Percentiles rank a stretch among this genome's conserved stretches.
Conservation (phyloP, 345 rosid genomes). For the Eucalyptus curtisii region DNA sequence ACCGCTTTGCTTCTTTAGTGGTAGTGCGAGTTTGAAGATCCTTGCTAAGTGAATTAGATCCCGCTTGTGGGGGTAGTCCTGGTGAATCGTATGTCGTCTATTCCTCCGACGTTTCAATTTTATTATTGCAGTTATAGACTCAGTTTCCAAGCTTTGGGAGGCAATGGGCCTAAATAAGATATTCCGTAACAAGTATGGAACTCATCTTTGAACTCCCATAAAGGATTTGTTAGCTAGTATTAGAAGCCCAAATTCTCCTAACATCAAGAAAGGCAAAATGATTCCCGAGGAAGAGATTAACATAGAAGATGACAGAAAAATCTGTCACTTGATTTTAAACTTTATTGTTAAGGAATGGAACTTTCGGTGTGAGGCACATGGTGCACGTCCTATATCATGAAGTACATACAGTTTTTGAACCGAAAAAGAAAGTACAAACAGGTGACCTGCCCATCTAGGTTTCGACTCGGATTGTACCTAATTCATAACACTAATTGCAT, state of each 20-base stretch:
- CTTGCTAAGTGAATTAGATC: not conserved
- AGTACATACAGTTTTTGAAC: not conserved
- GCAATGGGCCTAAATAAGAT: not conserved
- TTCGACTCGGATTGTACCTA: not conserved
- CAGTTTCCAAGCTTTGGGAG: not conserved
- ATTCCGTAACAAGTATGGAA: not conserved
- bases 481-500: not conserved
- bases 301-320: not conserved
- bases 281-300: not conserved
- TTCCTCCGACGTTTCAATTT: not conserved
- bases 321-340: not conserved
- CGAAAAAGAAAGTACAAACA: not conserved
- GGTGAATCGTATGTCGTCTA: not conserved
- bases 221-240: not conserved
- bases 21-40: not conserved
- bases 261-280: not conserved
- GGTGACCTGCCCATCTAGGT: not conserved
- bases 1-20: not conserved
- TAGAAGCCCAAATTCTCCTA: not conserved
- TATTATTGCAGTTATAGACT: not conserved
- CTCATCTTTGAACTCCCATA: not conserved
- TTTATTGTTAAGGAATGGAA: not conserved
- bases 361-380: not conserved
- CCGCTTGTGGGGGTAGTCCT: not conserved
- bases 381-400: not conserved